phyloP scores from a whole-genome alignment of 2,329 filamentous ascomycete species.

The Ophiognomonia clavigignenti-juglandacearum region DNA sequence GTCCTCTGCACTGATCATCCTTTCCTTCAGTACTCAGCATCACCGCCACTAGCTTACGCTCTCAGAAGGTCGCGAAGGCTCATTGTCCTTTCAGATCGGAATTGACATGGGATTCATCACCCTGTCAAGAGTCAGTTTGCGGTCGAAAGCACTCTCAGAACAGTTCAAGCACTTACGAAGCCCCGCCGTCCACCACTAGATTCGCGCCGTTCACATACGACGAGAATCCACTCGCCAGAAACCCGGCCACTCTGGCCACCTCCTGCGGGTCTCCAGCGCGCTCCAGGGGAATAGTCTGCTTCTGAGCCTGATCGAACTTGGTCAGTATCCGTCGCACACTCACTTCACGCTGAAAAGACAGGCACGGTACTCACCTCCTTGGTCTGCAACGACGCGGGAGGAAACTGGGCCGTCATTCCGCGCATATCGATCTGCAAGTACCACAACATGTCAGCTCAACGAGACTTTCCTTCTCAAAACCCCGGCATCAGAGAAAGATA shows the following conservation, averaged over 20 bases:
- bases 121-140: constrained; percentile 1
- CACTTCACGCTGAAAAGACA: background rate
- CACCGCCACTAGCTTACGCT: too few relatives aligned
- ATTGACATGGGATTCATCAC: constrained; percentile 15
- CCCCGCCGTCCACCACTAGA: constrained; percentile 57
- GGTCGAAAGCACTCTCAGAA: constrained; percentile 1
- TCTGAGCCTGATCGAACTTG: constrained; percentile 34
- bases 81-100: constrained; percentile 9
- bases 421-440: constrained; percentile 38
- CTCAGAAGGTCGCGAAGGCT: too few relatives aligned
- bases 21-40: too few relatives aligned
- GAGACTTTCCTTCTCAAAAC: background rate
- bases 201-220: constrained; percentile 59
- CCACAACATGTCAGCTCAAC: background rate
- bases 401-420: constrained; percentile 48
- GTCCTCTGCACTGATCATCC: too few relatives aligned
- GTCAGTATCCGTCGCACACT: background rate
- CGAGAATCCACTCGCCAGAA: constrained; percentile 58
- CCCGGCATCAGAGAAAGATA: too few relatives aligned
- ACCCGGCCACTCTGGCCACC: constrained; percentile 56
- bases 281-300: constrained; percentile 51
- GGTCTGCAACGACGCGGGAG: constrained; percentile 47
- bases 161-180: constrained; percentile 27
- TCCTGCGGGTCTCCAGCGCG: constrained; percentile 52
- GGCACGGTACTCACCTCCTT: constrained; percentile 29